These are phyloP conservation scores for Amanita subjunquillea DNA, from an alignment of 768 basidiomycete genomes.

Conservation along the genomic window DNA sequence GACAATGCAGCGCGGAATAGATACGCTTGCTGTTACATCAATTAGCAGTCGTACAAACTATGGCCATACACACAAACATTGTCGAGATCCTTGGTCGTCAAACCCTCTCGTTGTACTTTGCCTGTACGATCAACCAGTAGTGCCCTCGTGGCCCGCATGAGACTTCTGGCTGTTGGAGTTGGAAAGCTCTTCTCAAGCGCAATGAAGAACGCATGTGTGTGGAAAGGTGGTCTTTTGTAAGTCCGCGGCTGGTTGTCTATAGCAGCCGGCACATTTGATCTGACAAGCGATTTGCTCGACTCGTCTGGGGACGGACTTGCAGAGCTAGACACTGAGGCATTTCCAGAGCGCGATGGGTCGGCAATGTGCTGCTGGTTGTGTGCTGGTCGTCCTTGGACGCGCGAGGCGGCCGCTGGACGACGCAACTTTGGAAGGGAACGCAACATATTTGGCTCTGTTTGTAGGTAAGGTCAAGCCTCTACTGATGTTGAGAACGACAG, in stretches of 20 bases:
- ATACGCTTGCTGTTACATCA: constrained; percentile 72
- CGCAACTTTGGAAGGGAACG: background rate
- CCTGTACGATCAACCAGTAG: constrained; percentile 69
- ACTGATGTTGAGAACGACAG: no score
- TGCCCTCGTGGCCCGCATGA: constrained; percentile 80
- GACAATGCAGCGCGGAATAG: constrained; percentile 89
- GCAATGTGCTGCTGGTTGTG: background rate
- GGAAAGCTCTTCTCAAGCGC: constrained; percentile 69
- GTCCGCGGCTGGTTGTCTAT: constrained; percentile 13
- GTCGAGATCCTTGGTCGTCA: constrained; percentile 71
- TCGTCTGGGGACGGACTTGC: constrained; percentile 6
- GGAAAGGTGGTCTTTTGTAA: constrained; percentile 66
- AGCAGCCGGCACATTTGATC: constrained; percentile 1
- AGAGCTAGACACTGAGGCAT: constrained; percentile 6
- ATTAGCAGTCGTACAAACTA: background rate
- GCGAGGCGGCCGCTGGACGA: background rate
- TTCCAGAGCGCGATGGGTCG: constrained; percentile 2
- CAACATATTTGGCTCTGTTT: constrained; percentile 1
- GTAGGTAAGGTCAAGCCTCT: background rate
- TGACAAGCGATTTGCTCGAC: background rate
- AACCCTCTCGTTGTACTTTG: constrained; percentile 58
- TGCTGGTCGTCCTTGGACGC: background rate
- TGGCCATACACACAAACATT: constrained; percentile 42
- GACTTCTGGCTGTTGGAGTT: constrained; percentile 58
- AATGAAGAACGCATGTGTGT: constrained; percentile 70